These are phyloP conservation scores for Solanum piurae DNA, from an alignment of 257 asterid species.

Conservation along the genomic window DNA sequence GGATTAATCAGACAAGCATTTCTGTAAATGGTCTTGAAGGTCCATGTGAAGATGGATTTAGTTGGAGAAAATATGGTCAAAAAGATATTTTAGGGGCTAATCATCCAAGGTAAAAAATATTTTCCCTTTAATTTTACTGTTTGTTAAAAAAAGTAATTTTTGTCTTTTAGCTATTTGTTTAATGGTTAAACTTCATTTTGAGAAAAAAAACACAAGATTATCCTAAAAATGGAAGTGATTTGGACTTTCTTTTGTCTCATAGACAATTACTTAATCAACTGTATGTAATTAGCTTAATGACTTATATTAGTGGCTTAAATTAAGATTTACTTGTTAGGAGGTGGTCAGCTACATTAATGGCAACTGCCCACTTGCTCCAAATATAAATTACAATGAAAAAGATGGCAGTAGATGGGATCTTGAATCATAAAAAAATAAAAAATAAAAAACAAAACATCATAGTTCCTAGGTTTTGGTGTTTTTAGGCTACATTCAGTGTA, in stretches of 20 bases:
- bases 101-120: constrained; percentile 56
- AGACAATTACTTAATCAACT: background rate
- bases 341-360: background rate
- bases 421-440: background rate
- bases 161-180: background rate
- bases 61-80: constrained; percentile 95
- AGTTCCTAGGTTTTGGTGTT: background rate
- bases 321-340: background rate
- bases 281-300: background rate
- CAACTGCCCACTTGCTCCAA: background rate
- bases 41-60: constrained; percentile 50
- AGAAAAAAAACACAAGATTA: background rate
- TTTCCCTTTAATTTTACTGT: background rate
- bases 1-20: constrained; percentile 45
- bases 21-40: constrained; percentile 37
- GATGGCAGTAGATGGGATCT: background rate
- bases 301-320: background rate
- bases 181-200: background rate
- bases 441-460: too few relatives aligned
- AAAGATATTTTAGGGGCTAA: constrained; percentile 68
- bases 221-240: background rate
- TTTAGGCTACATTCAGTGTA: background rate
- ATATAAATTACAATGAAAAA: background rate
- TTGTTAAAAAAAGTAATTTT: background rate
- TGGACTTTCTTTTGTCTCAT: background rate